Conservation (phyloP, 1,284 basidiomycete genomes). For the Moesziomyces sp. region DNA sequence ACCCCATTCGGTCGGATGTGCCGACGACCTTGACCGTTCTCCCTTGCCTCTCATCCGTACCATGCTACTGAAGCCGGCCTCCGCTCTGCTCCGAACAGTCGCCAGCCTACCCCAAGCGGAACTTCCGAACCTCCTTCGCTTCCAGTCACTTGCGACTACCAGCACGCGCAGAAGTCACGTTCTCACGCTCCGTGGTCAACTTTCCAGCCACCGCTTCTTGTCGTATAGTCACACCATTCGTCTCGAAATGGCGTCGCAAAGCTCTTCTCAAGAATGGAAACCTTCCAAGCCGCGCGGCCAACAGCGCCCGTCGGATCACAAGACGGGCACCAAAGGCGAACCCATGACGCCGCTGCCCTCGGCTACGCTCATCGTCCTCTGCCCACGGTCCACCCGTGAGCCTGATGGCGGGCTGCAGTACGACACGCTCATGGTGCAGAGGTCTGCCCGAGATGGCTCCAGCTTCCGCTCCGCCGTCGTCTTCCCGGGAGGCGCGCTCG, state of each 20-base stretch:
- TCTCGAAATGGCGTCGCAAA: slow-evolving; percentile 27
- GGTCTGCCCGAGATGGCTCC: slow-evolving; percentile 52
- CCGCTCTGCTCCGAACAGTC: slow-evolving; percentile 12
- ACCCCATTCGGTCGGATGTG: background rate
- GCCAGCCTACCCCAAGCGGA: slow-evolving; percentile 3
- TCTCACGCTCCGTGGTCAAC: slow-evolving; percentile 14
- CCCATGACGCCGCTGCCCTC: slow-evolving; percentile 62
- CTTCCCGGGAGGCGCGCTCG: slow-evolving; percentile 62
- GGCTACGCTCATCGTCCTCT: slow-evolving; percentile 59
- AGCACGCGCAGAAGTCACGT: background rate
- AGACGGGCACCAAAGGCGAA: slow-evolving; percentile 51
- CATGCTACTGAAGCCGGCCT: slow-evolving; percentile 24
- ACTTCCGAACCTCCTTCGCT: slow-evolving; percentile 9
- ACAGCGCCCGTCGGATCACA: slow-evolving; percentile 52
- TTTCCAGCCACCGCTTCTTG: background rate
- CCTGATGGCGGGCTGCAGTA: slow-evolving; percentile 13
- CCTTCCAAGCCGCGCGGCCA: slow-evolving; percentile 41
- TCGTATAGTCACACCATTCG: slow-evolving; percentile 14
- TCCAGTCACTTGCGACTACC: background rate
- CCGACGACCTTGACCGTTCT: slow-evolving; percentile 2
- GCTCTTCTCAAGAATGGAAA: slow-evolving; percentile 29
- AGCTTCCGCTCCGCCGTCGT: slow-evolving; percentile 62
- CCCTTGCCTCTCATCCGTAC: background rate
- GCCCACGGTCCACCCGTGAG: slow-evolving; percentile 29
- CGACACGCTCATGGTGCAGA: slow-evolving; percentile 58